Evolutionary conservation across 1,139 yeast genomes (phyloP).

Genomic region (Pichia sp.): DNA sequence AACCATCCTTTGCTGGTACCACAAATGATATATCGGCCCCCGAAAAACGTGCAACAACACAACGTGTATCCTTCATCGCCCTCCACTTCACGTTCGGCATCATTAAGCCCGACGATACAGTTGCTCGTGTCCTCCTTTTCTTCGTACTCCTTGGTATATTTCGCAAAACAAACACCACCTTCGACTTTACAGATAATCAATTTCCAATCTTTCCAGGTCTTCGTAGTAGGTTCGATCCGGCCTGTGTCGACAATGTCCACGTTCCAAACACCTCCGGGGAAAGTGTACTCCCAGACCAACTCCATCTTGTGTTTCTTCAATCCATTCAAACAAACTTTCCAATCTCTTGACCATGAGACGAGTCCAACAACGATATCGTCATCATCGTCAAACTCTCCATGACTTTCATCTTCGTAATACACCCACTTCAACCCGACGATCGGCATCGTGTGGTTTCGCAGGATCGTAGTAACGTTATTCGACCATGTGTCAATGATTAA

Average conservation of each 20-base stretch:
- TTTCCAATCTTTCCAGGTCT: constrained; percentile 15
- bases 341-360: constrained; percentile 78
- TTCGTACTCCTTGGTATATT: constrained; percentile 35
- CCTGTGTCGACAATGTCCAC: constrained; percentile 50
- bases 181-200: constrained; percentile 50
- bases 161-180: constrained; percentile 58
- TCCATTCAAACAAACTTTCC: constrained; percentile 86
- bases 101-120: neutral
- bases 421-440: constrained; percentile 84
- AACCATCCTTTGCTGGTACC: constrained; percentile 86
- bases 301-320: constrained; percentile 43
- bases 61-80: constrained; percentile 24
- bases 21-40: constrained; percentile 54
- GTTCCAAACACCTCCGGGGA: constrained; percentile 74
- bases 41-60: constrained; percentile 38
- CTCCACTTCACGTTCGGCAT: constrained; percentile 21
- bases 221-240: neutral
- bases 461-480: constrained; percentile 51
- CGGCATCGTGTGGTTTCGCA: constrained; percentile 68
- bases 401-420: constrained; percentile 45
- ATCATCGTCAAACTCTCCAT: neutral
- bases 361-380: constrained; percentile 30
- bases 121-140: neutral
- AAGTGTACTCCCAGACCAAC: constrained; percentile 41
- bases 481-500: constrained; percentile 78